These are phyloP conservation scores for Coemansia sp. DNA, from an alignment of 192 early-diverging fungal species.

Conservation along the genomic window DNA sequence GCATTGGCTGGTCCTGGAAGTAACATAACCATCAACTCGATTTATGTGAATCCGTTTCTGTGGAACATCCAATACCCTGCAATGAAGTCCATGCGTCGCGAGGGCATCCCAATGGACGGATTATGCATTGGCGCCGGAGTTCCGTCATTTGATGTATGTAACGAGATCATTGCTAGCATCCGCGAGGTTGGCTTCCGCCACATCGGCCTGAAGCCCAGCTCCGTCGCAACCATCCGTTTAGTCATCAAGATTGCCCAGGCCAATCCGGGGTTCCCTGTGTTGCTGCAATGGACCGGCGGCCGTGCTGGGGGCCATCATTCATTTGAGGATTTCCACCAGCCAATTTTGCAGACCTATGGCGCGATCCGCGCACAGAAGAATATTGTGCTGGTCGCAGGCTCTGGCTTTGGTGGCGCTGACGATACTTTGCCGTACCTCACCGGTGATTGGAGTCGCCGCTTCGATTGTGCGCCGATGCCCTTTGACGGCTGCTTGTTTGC, in stretches of 20 bases:
- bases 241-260: conserved; percentile 86
- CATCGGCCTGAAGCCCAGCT: conserved; percentile 90
- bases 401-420: conserved; percentile 85
- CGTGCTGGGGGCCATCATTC: conserved; percentile 96
- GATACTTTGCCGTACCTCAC: conserved; percentile 91
- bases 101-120: conserved; percentile 93
- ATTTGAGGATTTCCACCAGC: conserved; percentile 92
- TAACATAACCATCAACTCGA: conserved; percentile 83
- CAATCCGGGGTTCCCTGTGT: conserved; percentile 85
- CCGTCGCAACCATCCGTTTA: conserved; percentile 77
- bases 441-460: conserved; percentile 84
- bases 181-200: conserved; percentile 79
- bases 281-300: conserved; percentile 96
- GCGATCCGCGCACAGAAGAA: conserved; percentile 81
- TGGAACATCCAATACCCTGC: conserved; percentile 88
- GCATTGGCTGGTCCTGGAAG: conserved; percentile 72
- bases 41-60: conserved; percentile 86
- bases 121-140: conserved; percentile 90
- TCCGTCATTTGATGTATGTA: conserved; percentile 81
- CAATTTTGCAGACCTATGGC: conserved; percentile 71
- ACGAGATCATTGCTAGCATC: conserved; percentile 78
- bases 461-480: conserved; percentile 89
- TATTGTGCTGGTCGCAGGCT: conserved; percentile 85
- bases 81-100: conserved; percentile 77
- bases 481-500: conserved; percentile 91